Base-by-base conservation (phyloP, 1,139 yeast genomes). In the Pichia sp. region DNA sequence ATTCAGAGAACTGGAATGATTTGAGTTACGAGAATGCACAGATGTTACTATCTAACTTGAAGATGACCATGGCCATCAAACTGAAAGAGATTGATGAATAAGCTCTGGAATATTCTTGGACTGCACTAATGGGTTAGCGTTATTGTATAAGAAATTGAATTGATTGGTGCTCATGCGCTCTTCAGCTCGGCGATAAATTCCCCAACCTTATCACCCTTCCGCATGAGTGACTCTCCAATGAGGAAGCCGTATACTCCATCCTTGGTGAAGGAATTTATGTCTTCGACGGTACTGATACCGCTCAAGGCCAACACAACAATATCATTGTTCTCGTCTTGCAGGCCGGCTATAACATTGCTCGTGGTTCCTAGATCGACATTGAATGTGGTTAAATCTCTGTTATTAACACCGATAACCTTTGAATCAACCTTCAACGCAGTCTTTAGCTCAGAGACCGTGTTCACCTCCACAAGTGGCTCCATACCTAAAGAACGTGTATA, bases 391-490 rank as follows among this genome's bases (percentile, higher is more conserved):
- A 91, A 67, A 61, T 91, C 88, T 53, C 98, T 74, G 64, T 91
- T 91, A 63, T 91, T 91, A 31, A 91, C 96, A 33, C 98, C 98
- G 52, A 91, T 79, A 10, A 88, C 77, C 55, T 78, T 77, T 5
- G 96, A 82, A 1, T 74, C 75, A 38, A 91, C 63, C n/a, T 57
- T 59, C 32, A 85, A 51, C 0, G 97, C 96, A 32, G 71, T 62
- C 31, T 67, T 53, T 60, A 87, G 69, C 55, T 91, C 98, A 1
- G 66, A 66, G n/a, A 66, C 67, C 31, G 84, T 77, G 53, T 85
- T 83, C 18, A 91, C 94, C 59, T 91, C 98, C n/a, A 93, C 97
- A 45, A 91, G 65, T 13, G 98, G 98, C 50, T 87, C 94, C 87
- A 91, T 83, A 1, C 84, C 87, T 44, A 91, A 67, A 0, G 73